Base-by-base conservation (phyloP, 1,284 basidiomycete species). In the Hypsizygus ulmarius region DNA sequence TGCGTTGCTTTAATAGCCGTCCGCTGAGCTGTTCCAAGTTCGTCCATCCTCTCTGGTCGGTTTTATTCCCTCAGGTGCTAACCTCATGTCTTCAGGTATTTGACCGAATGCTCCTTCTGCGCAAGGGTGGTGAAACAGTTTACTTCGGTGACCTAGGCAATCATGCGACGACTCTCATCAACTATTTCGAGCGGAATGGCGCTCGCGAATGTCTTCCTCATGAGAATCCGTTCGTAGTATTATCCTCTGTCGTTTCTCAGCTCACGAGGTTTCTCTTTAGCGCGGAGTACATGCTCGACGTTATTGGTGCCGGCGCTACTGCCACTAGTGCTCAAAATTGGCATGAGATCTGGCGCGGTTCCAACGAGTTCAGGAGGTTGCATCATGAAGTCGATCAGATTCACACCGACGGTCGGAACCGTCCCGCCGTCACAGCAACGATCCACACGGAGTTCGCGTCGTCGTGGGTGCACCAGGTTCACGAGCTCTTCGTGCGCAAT, bases 101-200 rank as follows among this genome's bases (percentile, higher is more conserved):
- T 41, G 41, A 54, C n/a, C 39, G 46, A 36, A 42, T 49, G 35
- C 69, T 83, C 12, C 68, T 84, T 0, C 68, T 87, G 6, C 70
- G 72, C 5, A 78, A 78, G 57, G 87, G 86, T n/a, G 87, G 87
- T 1, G 73, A 87, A 65, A 89, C 81, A 0, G 84, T 87, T 1
- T 90, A 87, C 63, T 90, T 90, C 57, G 90, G 89, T 21, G 82
- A 90, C 43, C 67, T 90, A 8, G 90, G 90, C 3, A 51, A 68
- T n/a, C 74, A 81, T 53, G 73, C 79, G 1, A 65, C 64, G 28
- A 77, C 72, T 0, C 62, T 91, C 36, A 77, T 88, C 53, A 59
- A 72, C n/a, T 92, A 91, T 65, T 91, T 92, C 54, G 80, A 89
- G 59, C 58, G 60, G 14, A 80, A 84, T 30, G 84, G 84, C 16